phyloP scores from a whole-genome alignment of 306 rosid genomes.

The Pachyrhizus erosus region DNA sequence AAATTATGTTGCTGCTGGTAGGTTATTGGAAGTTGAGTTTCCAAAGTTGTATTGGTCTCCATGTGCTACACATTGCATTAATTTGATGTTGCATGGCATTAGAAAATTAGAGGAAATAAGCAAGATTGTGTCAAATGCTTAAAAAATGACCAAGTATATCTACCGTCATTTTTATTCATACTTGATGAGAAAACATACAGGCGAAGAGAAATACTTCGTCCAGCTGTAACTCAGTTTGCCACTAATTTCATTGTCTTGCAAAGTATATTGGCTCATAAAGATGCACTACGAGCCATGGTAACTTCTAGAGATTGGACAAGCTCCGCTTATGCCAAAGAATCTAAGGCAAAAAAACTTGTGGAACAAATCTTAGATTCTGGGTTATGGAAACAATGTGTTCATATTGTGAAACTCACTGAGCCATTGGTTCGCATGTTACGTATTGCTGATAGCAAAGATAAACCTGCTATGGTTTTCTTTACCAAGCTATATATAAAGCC shows the following conservation, averaged over 20 bases:
- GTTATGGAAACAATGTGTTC: not conserved
- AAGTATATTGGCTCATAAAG: not conserved
- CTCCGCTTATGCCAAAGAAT: not conserved
- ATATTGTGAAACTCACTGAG: not conserved
- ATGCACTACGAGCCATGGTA: not conserved
- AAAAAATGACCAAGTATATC: not conserved
- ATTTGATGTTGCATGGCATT: not conserved
- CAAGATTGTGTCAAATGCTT: not conserved
- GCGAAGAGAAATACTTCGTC: not conserved
- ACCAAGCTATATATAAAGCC: not conserved
- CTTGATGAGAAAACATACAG: not conserved
- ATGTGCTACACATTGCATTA: not conserved
- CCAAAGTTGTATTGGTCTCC: not conserved
- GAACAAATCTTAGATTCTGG: not conserved
- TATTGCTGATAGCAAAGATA: slow-evolving; percentile 2
- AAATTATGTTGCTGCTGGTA: not conserved
- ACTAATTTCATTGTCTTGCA: not conserved
- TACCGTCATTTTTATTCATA: not conserved
- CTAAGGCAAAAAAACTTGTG: not conserved
- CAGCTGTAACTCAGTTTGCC: not conserved
- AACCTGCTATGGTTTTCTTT: not conserved
- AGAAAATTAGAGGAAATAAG: not conserved
- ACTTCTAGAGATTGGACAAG: not conserved
- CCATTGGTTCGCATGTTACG: not conserved
- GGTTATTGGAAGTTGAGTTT: not conserved